Percentiles rank a stretch among this genome's conserved stretches.
Conservation (phyloP, 208 protist genomes). For the Crithidia sp. region DNA sequence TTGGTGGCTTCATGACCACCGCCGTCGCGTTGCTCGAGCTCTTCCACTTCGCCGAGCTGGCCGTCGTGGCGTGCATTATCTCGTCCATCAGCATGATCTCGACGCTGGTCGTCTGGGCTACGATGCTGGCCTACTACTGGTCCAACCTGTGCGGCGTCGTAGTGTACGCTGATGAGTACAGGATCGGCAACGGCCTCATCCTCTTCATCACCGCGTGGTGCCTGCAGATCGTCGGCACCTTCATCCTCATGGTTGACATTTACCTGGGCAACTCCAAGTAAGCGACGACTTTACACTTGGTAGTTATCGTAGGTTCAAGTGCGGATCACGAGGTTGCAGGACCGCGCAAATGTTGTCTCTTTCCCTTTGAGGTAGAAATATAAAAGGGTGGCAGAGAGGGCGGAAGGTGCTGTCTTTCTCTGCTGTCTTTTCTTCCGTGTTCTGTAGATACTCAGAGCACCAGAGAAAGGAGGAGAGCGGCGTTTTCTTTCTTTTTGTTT, state of each 20-base stretch:
- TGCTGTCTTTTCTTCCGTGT: background rate
- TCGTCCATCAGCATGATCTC: conserved; percentile 54
- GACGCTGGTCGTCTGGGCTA: conserved; percentile 55
- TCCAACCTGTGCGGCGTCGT: conserved; percentile 48
- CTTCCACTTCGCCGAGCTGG: conserved; percentile 58
- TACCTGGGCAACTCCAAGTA: conserved; percentile 46
- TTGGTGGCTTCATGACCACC: conserved; percentile 55
- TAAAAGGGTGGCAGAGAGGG: background rate
- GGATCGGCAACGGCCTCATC: conserved; percentile 50
- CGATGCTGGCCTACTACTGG: conserved; percentile 66
- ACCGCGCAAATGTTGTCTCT: too few species aligned
- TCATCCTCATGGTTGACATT: conserved; percentile 44
- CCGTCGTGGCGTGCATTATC: conserved; percentile 62
- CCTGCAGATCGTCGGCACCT: conserved; percentile 46
- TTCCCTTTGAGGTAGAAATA: too few species aligned
- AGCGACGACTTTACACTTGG: conserved; percentile 28
- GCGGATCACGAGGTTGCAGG: background rate
- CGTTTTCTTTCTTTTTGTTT: background rate
- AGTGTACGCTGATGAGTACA: conserved; percentile 46
- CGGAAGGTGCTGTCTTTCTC: background rate
- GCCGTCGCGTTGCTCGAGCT: conserved; percentile 48
- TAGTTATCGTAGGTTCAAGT: background rate
- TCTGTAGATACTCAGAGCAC: background rate
- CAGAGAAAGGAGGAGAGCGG: background rate
- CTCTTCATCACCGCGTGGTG: conserved; percentile 67